phyloP scores from a whole-genome alignment of 164 flowering plant genomes.

The Vitis riparia region DNA sequence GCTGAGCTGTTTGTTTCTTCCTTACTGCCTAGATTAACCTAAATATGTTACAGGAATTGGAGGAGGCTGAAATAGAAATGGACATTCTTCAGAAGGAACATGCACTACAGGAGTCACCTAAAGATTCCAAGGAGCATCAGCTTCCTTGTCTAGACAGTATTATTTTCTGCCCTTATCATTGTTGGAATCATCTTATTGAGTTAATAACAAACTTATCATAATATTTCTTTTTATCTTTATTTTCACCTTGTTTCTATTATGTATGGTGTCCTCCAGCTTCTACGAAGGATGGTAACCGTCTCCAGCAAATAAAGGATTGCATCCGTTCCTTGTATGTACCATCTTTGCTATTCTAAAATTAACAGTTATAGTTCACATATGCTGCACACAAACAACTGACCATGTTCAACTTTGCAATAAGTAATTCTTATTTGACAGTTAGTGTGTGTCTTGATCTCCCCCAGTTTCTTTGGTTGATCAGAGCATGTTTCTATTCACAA shows the following conservation, averaged over 20 bases:
- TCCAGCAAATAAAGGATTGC: slow-evolving; percentile 74
- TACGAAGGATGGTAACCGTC: slow-evolving; percentile 43
- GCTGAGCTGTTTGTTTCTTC: neutral
- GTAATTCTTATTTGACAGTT: no score
- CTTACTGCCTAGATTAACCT: neutral
- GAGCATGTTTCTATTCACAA: no score
- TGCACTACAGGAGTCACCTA: slow-evolving; percentile 35
- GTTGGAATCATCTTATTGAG: neutral
- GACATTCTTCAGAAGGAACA: slow-evolving; percentile 62
- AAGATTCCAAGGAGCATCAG: slow-evolving; percentile 24
- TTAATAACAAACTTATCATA: neutral
- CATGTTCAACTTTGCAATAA: no score
- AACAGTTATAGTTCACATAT: no score
- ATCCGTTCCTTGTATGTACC: slow-evolving; percentile 68
- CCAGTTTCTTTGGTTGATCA: no score
- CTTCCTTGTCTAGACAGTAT: slow-evolving; percentile 39
- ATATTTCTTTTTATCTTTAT: slow-evolving; percentile 1
- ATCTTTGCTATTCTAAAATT: neutral
- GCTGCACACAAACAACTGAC: no score
- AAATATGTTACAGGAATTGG: slow-evolving; percentile 55
- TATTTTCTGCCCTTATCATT: slow-evolving; percentile 1
- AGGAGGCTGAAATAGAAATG: slow-evolving; percentile 87
- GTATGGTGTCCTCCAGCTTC: slow-evolving; percentile 31
- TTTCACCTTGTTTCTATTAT: neutral
- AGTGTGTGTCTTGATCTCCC: no score